Base-by-base conservation (phyloP, 192 early-diverging fungal genomes). In the Coemansia umbellata region DNA sequence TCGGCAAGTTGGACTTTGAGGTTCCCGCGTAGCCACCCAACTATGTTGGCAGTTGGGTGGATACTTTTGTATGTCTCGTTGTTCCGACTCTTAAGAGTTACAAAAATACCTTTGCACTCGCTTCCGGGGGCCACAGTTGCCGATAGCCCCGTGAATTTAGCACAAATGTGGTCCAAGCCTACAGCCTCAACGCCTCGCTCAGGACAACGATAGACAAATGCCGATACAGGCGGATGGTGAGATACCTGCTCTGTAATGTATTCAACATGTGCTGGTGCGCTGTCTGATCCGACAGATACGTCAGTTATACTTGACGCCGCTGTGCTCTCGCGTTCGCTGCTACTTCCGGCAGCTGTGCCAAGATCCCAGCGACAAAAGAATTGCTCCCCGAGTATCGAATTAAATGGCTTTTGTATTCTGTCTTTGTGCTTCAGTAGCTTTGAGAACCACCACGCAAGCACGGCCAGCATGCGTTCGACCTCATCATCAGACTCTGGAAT, bases 121-220 rank as follows among this genome's bases (percentile, higher is more conserved):
- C 78, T 74, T 11, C 87, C 87, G 2, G 87, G 68, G 7, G 81
- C 77, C 44, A 90, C 74, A 40, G 85, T 86, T 44, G 86, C 66
- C n/a, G 81, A 81, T 6, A 85, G 83, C 31, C 88, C 86, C 5
- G 88, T 86, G 55, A 90, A 90, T 58, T 79, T 78, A 35, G 84
- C 88, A 15, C 67, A 51, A 22, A 90, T 83, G 51, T 90, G 88
- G 71, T 87, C 86, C 31, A 88, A 67, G 7, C 88, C 88, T 0
- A 65, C 63, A 1, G 81, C 84, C 23, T 80, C 68, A 24, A 86
- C 80, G 10, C 82, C 83, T n/a, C 74, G 78, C 49, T 83, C 81
- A 31, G 58, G 57, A 69, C 83, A 86, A 24, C 74, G 73, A 58
- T 86, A 86, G 48, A 80, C 44, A 45, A 80, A 85, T 17, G 87